Base-by-base conservation (phyloP, 257 asterid species). In the Penstemon eatonii region DNA sequence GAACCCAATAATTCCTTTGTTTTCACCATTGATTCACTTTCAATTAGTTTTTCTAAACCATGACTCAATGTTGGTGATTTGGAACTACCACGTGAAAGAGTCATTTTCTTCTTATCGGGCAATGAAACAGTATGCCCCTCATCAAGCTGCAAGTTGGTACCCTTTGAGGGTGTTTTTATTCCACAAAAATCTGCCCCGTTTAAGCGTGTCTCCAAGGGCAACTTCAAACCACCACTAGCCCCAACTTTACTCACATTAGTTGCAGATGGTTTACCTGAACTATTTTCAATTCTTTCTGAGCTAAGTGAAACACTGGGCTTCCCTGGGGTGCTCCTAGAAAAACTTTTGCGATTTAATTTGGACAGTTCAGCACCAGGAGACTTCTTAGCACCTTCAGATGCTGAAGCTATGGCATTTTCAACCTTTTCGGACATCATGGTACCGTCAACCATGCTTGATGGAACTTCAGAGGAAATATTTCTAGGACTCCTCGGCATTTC, bases 61-160 rank as follows among this genome's bases (percentile, higher is more conserved):
- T 46, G 78, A 60, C 65, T 80, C 18, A 18, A 63, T 61, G 65
- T 78, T 42, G 54, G 68, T 60, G 87, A 80, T 59, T 76, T 80
- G 68, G 83, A 72, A 69, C 77, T 70, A 60, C 80, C 63, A 42
- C 44, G 60, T 68, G 81, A 75, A 62, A 69, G 61, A 62, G 73
- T n/a, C 45, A 36, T 42, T 72, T 83, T 82, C 78, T 83, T 82
- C 74, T 81, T 85, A 69, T 66, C 72, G 49, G 84, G 56, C 69
- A 75, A 74, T 5, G 45, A 61, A 67, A 10, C 60, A 56, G 75
- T 61, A 49, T 75, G 65, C 63, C 53, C 85, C 78, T 81, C 81
- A 52, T 77, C 78, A 56, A 63, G 66, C 76, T 43, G 67, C 8
- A 41, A 64, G 56, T 19, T 36, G 67, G 75, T 56, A 60, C 38